phyloP scores from a whole-genome alignment of 768 basidiomycete species.

The Boletus pseudo-olivaceus region DNA sequence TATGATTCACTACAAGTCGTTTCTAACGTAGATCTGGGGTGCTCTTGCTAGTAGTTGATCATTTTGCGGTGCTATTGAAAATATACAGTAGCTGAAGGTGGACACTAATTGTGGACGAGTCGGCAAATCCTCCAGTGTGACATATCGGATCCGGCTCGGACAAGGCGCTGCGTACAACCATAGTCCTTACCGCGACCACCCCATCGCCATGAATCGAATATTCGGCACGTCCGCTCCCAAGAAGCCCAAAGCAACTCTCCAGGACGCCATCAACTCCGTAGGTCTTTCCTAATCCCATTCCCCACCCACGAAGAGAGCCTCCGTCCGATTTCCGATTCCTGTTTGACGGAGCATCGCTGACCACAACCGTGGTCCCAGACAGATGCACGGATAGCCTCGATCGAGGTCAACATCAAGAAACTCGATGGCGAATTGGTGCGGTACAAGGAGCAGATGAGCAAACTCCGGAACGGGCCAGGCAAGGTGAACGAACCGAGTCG shows the following conservation, averaged over 20 bases:
- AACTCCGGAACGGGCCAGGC: conserved; percentile 89
- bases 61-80: neutral
- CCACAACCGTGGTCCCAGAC: conserved; percentile 49
- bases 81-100: neutral
- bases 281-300: conserved; percentile 24
- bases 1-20: neutral
- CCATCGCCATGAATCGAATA: conserved; percentile 69
- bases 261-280: conserved; percentile 91
- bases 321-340: neutral
- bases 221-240: conserved; percentile 72
- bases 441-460: conserved; percentile 96
- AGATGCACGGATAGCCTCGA: conserved; percentile 77
- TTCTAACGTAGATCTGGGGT: neutral
- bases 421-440: conserved; percentile 87
- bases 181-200: neutral
- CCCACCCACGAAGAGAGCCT: neutral
- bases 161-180: neutral
- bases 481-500: conserved; percentile 57
- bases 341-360: neutral
- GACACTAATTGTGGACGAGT: no score
- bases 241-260: conserved; percentile 82
- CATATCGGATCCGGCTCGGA: neutral
- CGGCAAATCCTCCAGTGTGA: neutral
- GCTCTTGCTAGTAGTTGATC: neutral
- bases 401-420: conserved; percentile 97